Evolutionary conservation across 257 asterid genomes (phyloP).

Genomic region (Paulownia fortunei): DNA sequence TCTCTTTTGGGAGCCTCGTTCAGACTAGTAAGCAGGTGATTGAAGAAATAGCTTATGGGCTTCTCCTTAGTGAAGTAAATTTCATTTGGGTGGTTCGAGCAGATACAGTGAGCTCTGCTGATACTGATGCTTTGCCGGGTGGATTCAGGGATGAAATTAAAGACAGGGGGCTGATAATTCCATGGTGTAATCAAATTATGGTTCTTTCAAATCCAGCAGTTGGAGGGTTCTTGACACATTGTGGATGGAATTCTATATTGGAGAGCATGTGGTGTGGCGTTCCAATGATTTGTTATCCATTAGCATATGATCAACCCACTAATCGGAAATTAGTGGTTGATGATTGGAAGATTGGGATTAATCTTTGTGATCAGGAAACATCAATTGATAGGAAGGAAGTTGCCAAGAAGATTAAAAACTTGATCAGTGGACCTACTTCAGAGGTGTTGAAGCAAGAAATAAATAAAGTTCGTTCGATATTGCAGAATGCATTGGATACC

Average conservation of each 20-base stretch:
- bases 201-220: constrained; percentile 41
- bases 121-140: constrained; percentile 21
- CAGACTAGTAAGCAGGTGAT: constrained; percentile 35
- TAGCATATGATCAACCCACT: constrained; percentile 42
- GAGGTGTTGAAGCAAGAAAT: constrained; percentile 26
- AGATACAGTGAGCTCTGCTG: constrained; percentile 35
- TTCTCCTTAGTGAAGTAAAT: constrained; percentile 51
- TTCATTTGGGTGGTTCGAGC: constrained; percentile 74
- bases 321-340: constrained; percentile 54
- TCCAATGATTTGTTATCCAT: constrained; percentile 58
- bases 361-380: constrained; percentile 46
- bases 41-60: constrained; percentile 56
- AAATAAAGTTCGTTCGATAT: constrained; percentile 7
- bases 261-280: constrained; percentile 57
- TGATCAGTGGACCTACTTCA: constrained; percentile 33
- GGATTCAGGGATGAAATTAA: constrained; percentile 31
- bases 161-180: constrained; percentile 47
- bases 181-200: constrained; percentile 45
- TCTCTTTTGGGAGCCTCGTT: constrained; percentile 66
- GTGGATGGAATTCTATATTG: constrained; percentile 58
- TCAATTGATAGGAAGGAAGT: constrained; percentile 35
- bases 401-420: constrained; percentile 37
- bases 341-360: constrained; percentile 57
- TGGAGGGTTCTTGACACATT: constrained; percentile 54
- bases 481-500: constrained; percentile 37